phyloP scores from a whole-genome alignment of 2,329 filamentous ascomycete genomes.

The Didymella pinodella region DNA sequence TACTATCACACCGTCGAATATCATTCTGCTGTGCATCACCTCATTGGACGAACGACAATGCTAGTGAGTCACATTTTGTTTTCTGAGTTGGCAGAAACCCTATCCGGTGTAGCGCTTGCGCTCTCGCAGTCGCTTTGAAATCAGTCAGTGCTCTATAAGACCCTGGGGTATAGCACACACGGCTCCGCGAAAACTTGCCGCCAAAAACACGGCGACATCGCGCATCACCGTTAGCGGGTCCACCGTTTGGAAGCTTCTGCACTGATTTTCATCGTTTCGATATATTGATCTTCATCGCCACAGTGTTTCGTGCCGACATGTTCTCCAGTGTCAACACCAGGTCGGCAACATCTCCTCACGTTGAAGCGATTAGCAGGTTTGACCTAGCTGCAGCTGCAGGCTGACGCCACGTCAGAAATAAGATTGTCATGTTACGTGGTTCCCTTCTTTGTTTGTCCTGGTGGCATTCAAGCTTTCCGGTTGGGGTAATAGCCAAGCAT shows the following conservation, averaged over 20 bases:
- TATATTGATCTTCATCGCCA: conserved; percentile 19
- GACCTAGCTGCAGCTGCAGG: neutral
- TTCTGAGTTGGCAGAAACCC: neutral
- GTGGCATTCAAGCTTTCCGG: neutral
- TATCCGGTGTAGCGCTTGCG: neutral
- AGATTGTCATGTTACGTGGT: neutral
- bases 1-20: conserved; percentile 1
- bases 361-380: neutral
- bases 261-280: conserved; percentile 22
- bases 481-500: conserved; percentile 1
- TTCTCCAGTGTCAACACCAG: neutral
- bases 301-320: neutral
- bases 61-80: neutral
- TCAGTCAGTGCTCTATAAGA: conserved; percentile 16
- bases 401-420: neutral
- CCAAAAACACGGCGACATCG: conserved; percentile 1
- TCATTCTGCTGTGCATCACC: neutral
- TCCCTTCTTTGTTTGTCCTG: neutral
- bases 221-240: conserved; percentile 7
- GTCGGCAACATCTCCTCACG: neutral
- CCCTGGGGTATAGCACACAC: conserved; percentile 16
- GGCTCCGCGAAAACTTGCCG: conserved; percentile 9
- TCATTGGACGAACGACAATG: neutral
- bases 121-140: neutral
- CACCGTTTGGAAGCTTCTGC: conserved; percentile 7